Percentiles rank a stretch among this genome's conserved stretches.
These are phyloP conservation scores for Narthecium ossifragum DNA, from an alignment of 106 monocot species.

Conservation along the genomic window DNA sequence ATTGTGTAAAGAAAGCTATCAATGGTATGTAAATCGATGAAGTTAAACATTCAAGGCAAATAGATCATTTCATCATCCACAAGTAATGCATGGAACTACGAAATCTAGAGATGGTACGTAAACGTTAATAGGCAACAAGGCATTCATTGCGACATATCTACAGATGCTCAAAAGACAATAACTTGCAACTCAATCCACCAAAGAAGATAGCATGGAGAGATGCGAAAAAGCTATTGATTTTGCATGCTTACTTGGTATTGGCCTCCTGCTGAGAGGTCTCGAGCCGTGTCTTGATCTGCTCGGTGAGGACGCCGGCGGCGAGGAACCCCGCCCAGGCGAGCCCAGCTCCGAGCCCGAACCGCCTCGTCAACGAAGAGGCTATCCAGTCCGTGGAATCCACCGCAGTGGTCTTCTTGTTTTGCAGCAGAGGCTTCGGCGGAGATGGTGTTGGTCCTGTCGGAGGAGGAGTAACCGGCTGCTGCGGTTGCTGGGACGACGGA, in stretches of 20 bases:
- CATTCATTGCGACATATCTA: too few relatives aligned
- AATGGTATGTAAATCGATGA: too few relatives aligned
- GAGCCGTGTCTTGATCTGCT: constrained; percentile 88
- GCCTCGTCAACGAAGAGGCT: constrained; percentile 63
- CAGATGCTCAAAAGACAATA: too few relatives aligned
- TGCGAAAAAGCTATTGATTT: too few relatives aligned
- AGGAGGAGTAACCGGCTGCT: not conserved
- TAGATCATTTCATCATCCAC: too few relatives aligned
- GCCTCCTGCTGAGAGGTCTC: constrained; percentile 68
- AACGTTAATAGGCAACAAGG: too few relatives aligned
- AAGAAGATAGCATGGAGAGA: not conserved
- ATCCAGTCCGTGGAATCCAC: constrained; percentile 89
- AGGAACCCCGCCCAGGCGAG: constrained; percentile 94
- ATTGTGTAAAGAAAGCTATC: too few relatives aligned
- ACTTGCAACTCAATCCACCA: too few relatives aligned
- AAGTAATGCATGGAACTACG: too few relatives aligned
- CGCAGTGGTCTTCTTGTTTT: constrained; percentile 1
- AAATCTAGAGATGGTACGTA: too few relatives aligned
- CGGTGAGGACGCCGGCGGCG: constrained; percentile 74
- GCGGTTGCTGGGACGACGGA: constrained; percentile 8
- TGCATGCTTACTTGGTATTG: constrained; percentile 65
- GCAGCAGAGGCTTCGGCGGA: constrained; percentile 8
- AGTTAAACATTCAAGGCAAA: too few relatives aligned
- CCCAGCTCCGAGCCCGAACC: constrained; percentile 91
- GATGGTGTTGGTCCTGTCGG: not conserved